A percentile compares a stretch with the other conserved stretches of the same genome.
phyloP scores from a whole-genome alignment of 148 eudicot genomes.

The Vaccinium myrtillus region DNA sequence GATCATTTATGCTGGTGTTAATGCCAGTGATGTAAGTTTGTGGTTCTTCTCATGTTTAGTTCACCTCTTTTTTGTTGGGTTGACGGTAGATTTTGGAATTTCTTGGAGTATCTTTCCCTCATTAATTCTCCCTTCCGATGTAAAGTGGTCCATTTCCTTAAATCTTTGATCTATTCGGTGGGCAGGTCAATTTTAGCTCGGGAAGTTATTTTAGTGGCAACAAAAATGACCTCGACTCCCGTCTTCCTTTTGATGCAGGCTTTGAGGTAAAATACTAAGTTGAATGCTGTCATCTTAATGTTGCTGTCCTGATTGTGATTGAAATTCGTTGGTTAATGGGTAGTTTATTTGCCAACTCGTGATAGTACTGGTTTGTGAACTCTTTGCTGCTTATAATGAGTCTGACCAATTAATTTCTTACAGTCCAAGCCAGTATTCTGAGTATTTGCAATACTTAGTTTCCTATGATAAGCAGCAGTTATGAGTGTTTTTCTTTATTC shows the following conservation, averaged over 20 bases:
- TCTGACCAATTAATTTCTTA: background rate
- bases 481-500: background rate
- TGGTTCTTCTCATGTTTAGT: constrained; percentile 7
- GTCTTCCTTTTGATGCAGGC: constrained; percentile 92
- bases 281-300: background rate
- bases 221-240: constrained; percentile 40
- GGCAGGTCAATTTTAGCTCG: constrained; percentile 91
- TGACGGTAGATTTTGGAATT: background rate
- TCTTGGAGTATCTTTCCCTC: background rate
- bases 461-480: background rate
- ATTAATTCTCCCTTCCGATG: background rate
- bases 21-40: constrained; percentile 97
- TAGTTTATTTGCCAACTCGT: background rate
- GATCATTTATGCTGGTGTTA: constrained; percentile 86
- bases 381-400: background rate
- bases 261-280: constrained; percentile 61
- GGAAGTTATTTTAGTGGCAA: constrained; percentile 80
- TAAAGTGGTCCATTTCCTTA: background rate
- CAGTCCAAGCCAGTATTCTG: background rate
- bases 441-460: background rate
- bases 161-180: constrained; percentile 5
- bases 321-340: background rate
- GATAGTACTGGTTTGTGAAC: background rate
- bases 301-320: background rate
- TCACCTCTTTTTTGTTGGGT: background rate